These are phyloP conservation scores for Mucor saturninus DNA, from an alignment of 371 early-diverging fungal species.

Conservation along the genomic window DNA sequence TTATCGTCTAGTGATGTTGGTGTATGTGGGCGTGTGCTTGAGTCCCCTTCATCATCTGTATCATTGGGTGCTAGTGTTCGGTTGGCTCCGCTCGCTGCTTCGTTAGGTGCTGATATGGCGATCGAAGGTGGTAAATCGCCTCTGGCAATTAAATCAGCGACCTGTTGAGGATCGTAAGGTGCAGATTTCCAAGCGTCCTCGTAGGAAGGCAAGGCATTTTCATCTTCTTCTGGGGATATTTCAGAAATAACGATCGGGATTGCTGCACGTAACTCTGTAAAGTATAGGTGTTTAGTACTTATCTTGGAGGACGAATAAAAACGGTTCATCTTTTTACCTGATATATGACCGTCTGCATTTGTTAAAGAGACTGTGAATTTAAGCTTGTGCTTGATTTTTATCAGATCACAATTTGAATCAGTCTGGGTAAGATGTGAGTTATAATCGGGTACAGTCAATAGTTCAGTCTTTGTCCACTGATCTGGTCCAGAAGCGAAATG, in stretches of 20 bases:
- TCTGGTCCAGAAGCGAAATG: slow-evolving; percentile 25
- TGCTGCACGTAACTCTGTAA: slow-evolving; percentile 49
- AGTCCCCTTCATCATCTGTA: slow-evolving; percentile 65
- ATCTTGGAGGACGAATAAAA: neutral
- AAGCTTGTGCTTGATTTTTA: slow-evolving; percentile 50
- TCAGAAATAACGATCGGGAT: slow-evolving; percentile 46
- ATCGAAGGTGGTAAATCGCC: slow-evolving; percentile 47
- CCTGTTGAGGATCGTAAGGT: slow-evolving; percentile 44
- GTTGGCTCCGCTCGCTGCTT: slow-evolving; percentile 82
- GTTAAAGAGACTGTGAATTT: slow-evolving; percentile 47
- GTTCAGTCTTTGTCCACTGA: slow-evolving; percentile 37
- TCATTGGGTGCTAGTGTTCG: slow-evolving; percentile 69
- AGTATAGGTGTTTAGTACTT: neutral
- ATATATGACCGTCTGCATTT: slow-evolving; percentile 56
- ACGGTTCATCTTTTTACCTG: slow-evolving; percentile 31
- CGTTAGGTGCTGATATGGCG: slow-evolving; percentile 77
- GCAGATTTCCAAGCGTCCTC: slow-evolving; percentile 56
- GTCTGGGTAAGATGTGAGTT: slow-evolving; percentile 34
- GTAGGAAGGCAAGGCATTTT: slow-evolving; percentile 49
- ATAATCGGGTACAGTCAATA: slow-evolving; percentile 32
- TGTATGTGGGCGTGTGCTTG: slow-evolving; percentile 67
- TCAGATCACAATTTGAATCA: slow-evolving; percentile 39
- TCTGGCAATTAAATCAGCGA: slow-evolving; percentile 35
- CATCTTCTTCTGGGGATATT: slow-evolving; percentile 43
- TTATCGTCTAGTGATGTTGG: slow-evolving; percentile 68